Percentiles rank a stretch among this genome's conserved stretches.
These are phyloP conservation scores for Neurospora crassa DNA, from an alignment of 2,329 filamentous ascomycete species.

Conservation along the genomic window DNA sequence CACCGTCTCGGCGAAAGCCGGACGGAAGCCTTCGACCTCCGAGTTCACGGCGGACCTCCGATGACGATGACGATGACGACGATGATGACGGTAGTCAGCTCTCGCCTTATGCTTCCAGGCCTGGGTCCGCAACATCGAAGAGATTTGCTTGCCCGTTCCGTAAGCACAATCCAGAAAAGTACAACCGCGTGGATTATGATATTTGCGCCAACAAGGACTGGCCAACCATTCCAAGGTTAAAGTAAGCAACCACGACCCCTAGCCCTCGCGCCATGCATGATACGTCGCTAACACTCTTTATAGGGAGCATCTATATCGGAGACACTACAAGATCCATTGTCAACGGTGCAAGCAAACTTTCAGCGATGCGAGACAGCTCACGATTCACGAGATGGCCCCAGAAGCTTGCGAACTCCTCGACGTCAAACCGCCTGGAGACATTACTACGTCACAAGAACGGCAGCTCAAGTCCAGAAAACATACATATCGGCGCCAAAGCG, in stretches of 20 bases:
- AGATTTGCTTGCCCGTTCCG: constrained; percentile 17
- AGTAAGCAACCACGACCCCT: constrained; percentile 6
- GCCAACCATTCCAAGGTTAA: constrained; percentile 16
- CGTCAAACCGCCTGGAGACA: constrained; percentile 10
- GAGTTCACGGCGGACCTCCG: background rate
- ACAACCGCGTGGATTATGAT: constrained; percentile 16
- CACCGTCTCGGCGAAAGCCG: constrained; percentile 3
- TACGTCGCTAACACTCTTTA: constrained; percentile 1
- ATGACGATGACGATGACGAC: constrained; percentile 15
- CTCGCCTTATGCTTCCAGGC: constrained; percentile 10
- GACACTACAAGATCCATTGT: constrained; percentile 17
- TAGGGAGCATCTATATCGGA: constrained; percentile 18
- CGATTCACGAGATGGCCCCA: constrained; percentile 13
- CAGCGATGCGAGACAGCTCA: constrained; percentile 8
- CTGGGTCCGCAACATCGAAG: constrained; percentile 4
- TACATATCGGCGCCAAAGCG: constrained; percentile 9
- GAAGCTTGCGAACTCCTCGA: constrained; percentile 11
- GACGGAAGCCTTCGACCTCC: constrained; percentile 6
- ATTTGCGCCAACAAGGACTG: constrained; percentile 14
- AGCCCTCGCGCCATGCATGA: no score
- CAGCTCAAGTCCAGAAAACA: constrained; percentile 17
- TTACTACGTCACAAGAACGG: constrained; percentile 14
- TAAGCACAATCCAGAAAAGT: constrained; percentile 15
- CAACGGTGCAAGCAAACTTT: constrained; percentile 16
- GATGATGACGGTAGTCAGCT: constrained; percentile 10